phyloP scores from a whole-genome alignment of 148 eudicot species.

The Heliosperma pusillum region DNA sequence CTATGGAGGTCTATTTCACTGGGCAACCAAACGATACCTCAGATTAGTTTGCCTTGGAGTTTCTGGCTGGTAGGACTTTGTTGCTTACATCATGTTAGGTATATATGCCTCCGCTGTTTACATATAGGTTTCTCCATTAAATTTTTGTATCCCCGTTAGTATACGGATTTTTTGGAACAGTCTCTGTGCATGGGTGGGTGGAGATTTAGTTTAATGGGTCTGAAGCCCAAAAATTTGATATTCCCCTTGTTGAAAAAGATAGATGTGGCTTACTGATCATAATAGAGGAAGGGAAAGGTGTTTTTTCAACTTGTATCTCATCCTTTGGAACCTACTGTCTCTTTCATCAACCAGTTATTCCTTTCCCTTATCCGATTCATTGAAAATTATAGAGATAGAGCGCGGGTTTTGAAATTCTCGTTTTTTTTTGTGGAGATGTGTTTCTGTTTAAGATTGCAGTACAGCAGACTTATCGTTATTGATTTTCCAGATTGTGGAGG shows the following conservation, averaged over 20 bases:
- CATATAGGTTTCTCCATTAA: not conserved
- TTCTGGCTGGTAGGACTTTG: not conserved
- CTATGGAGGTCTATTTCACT: too few relatives aligned
- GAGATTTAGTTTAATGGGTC: not conserved
- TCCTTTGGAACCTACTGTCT: not conserved
- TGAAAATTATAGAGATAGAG: not conserved
- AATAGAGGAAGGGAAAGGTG: too few relatives aligned
- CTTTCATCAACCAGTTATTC: not conserved
- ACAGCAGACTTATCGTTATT: not conserved
- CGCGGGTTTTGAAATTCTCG: not conserved
- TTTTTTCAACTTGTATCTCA: not conserved
- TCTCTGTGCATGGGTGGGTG: not conserved
- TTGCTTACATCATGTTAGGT: not conserved
- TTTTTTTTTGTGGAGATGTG: not conserved
- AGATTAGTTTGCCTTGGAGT: not conserved
- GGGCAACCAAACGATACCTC: too few relatives aligned
- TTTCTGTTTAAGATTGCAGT: not conserved
- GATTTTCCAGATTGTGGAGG: conserved; percentile 46
- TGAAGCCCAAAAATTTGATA: too few relatives aligned
- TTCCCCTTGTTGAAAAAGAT: not conserved
- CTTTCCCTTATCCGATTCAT: not conserved
- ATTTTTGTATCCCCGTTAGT: not conserved
- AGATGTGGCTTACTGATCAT: not conserved
- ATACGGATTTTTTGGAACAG: not conserved
- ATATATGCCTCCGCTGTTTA: not conserved